phyloP scores from a whole-genome alignment of 345 rosid species.

The Moringa oleifera region DNA sequence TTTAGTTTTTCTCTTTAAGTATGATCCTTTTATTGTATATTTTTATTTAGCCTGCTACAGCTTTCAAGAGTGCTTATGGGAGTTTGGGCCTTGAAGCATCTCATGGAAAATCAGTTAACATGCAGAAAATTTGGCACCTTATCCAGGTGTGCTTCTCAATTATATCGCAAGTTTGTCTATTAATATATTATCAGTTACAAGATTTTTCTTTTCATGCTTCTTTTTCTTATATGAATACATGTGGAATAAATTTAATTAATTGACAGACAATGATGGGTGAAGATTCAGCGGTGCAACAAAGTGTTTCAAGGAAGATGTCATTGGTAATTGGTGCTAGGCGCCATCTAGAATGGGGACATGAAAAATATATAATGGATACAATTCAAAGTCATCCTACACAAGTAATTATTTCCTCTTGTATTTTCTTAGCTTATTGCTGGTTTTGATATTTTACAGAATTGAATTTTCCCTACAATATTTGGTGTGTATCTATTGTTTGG shows the following conservation, averaged over 20 bases:
- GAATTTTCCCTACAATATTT: neutral
- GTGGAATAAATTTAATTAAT: slow-evolving; percentile 14
- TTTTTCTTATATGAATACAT: slow-evolving; percentile 14
- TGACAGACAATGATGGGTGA: slow-evolving; percentile 77
- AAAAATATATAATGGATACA: slow-evolving; percentile 84
- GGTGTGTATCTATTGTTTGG: slow-evolving; percentile 5
- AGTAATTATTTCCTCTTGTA: slow-evolving; percentile 34
- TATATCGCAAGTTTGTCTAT: neutral
- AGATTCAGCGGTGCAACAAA: slow-evolving; percentile 44
- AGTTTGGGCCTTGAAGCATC: slow-evolving; percentile 62
- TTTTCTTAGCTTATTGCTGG: slow-evolving; percentile 12
- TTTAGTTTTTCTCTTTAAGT: slow-evolving; percentile 4
- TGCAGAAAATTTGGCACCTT: slow-evolving; percentile 99
- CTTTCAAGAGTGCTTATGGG: slow-evolving; percentile 81
- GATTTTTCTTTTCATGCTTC: slow-evolving; percentile 8
- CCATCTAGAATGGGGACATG: slow-evolving; percentile 93
- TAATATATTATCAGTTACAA: no score
- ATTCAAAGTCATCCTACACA: slow-evolving; percentile 95
- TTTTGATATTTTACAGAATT: slow-evolving; percentile 8
- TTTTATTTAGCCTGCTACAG: slow-evolving; percentile 61
- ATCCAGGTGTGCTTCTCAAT: slow-evolving; percentile 33
- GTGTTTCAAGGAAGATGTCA: slow-evolving; percentile 71
- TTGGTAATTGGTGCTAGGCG: slow-evolving; percentile 83
- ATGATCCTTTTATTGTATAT: neutral
- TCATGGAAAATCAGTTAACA: slow-evolving; percentile 81